A percentile compares a stretch with the other conserved stretches of the same genome.
phyloP scores from a whole-genome alignment of 192 early-diverging fungal genomes.

The Pilobolus umbonatus region DNA sequence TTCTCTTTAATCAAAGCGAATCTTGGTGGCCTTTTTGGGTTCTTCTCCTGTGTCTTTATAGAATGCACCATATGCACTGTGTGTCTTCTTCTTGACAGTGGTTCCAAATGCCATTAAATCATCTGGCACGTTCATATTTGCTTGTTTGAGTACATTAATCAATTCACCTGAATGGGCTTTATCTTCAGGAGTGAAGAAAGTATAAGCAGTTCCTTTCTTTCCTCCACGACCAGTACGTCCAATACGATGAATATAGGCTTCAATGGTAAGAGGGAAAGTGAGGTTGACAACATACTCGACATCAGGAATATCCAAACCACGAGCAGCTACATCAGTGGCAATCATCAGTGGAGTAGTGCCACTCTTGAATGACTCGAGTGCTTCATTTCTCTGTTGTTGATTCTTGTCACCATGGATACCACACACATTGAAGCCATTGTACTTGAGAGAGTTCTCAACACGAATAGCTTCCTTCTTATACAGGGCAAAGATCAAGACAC shows the following conservation, averaged over 20 bases:
- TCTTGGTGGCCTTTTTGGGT: constrained; percentile 80
- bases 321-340: constrained; percentile 91
- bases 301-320: constrained; percentile 85
- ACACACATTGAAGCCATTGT: constrained; percentile 75
- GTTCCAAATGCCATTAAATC: constrained; percentile 91
- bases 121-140: constrained; percentile 80
- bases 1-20: constrained; percentile 66
- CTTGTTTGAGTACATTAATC: constrained; percentile 88
- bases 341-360: constrained; percentile 81
- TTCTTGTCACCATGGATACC: constrained; percentile 91
- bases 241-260: constrained; percentile 89
- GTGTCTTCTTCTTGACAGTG: constrained; percentile 96
- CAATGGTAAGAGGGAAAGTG: constrained; percentile 95
- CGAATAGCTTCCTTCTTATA: constrained; percentile 95
- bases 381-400: constrained; percentile 76
- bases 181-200: constrained; percentile 88
- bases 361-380: constrained; percentile 76
- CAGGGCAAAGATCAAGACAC: constrained; percentile 89
- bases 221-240: constrained; percentile 96
- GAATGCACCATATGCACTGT: constrained; percentile 92
- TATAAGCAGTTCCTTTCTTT: constrained; percentile 84
- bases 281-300: constrained; percentile 96
- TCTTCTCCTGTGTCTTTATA: constrained; percentile 83
- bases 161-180: constrained; percentile 83
- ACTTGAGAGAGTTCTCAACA: constrained; percentile 66